These are phyloP conservation scores for Aspergillus ochraceus DNA, from an alignment of 2,329 filamentous ascomycete species.

Conservation along the genomic window DNA sequence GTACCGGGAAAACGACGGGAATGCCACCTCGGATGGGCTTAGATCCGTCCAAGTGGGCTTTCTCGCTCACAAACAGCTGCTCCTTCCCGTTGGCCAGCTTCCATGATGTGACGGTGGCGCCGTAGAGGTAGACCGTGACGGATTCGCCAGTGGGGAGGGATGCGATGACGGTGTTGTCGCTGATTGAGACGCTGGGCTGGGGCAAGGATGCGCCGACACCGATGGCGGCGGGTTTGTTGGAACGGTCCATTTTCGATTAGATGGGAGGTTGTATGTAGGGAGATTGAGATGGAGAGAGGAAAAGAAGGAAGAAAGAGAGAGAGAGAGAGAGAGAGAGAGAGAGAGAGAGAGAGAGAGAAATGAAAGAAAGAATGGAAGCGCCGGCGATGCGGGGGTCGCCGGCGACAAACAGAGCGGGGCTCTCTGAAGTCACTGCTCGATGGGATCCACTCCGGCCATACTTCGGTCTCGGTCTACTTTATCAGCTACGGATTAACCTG, in stretches of 20 bases:
- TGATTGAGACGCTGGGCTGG: constrained; percentile 75
- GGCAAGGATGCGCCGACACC: constrained; percentile 71
- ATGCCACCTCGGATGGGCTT: constrained; percentile 91
- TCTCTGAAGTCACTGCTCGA: not conserved
- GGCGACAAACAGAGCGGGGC: not conserved
- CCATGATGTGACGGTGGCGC: constrained; percentile 92
- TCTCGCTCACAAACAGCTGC: constrained; percentile 82
- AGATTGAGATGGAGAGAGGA: not conserved
- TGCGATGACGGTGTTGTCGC: constrained; percentile 73
- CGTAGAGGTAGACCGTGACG: constrained; percentile 82
- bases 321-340: not conserved
- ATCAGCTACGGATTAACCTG: no score
- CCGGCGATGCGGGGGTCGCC: not conserved
- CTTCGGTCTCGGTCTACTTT: not conserved
- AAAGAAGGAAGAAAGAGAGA: not conserved
- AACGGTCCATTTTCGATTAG: constrained; percentile 64
- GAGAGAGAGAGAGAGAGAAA: not conserved
- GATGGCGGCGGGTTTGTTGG: constrained; percentile 78
- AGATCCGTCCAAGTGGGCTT: constrained; percentile 76
- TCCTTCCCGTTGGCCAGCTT: constrained; percentile 76
- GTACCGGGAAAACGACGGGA: constrained; percentile 87
- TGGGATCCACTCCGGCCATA: not conserved
- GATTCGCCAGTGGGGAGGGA: constrained; percentile 82
- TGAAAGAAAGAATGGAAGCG: not conserved
- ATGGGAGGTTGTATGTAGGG: not conserved